Conservation (phyloP, 2,329 filamentous ascomycete species). For the Atkinsonella hypoxylon region DNA sequence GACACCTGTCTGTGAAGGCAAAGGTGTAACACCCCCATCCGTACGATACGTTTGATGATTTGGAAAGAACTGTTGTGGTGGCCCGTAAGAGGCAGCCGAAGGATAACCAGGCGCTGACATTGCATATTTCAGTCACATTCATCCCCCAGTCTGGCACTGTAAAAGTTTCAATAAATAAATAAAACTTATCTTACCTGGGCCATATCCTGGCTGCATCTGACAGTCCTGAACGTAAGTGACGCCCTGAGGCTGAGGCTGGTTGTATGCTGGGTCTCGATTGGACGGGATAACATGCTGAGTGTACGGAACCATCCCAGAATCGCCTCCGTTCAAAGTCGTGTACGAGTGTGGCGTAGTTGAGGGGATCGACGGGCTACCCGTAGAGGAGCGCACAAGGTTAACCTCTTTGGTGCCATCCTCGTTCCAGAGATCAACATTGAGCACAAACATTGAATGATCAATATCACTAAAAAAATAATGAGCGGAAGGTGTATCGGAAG, state of each 20-base stretch:
- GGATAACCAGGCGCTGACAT: slow-evolving; percentile 16
- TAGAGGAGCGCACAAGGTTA: slow-evolving; percentile 52
- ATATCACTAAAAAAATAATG: slow-evolving; percentile 18
- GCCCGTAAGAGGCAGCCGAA: slow-evolving; percentile 21
- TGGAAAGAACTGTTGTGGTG: slow-evolving; percentile 26
- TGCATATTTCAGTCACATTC: neutral
- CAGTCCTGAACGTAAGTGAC: slow-evolving; percentile 23
- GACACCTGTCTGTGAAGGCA: slow-evolving; percentile 16
- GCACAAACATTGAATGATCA: slow-evolving; percentile 34
- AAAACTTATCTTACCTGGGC: slow-evolving; percentile 17
- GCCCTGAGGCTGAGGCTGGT: slow-evolving; percentile 16
- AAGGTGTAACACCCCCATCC: slow-evolving; percentile 15
- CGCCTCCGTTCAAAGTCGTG: slow-evolving; percentile 31
- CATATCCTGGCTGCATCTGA: slow-evolving; percentile 18
- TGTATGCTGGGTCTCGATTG: slow-evolving; percentile 24
- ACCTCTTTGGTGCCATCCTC: slow-evolving; percentile 53
- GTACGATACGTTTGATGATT: slow-evolving; percentile 19
- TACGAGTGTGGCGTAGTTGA: slow-evolving; percentile 72
- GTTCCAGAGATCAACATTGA: slow-evolving; percentile 57
- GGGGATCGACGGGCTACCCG: slow-evolving; percentile 64
- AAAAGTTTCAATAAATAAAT: neutral
- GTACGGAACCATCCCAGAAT: slow-evolving; percentile 16
- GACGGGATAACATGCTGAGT: slow-evolving; percentile 25
- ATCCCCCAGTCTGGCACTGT: neutral
- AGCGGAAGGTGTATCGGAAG: neutral